Evolutionary conservation across 352 stramenopile genomes (phyloP).

Genomic region (Globisporangium iwayamae): DNA sequence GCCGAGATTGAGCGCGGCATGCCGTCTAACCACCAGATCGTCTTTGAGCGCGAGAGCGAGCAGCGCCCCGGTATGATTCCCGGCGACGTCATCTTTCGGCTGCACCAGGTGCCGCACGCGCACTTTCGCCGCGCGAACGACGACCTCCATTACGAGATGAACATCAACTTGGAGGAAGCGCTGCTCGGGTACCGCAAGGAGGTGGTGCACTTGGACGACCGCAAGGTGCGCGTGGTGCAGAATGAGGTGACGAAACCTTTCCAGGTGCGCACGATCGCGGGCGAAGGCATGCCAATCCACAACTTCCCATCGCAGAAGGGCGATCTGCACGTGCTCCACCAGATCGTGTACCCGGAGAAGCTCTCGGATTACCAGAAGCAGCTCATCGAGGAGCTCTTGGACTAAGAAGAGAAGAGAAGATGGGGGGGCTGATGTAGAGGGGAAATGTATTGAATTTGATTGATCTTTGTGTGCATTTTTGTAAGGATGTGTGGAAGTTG

Average conservation of each 20-base stretch:
- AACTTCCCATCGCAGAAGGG: constrained; percentile 86
- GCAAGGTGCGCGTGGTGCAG: constrained; percentile 84
- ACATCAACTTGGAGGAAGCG: constrained; percentile 95
- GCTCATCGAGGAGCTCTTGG: constrained; percentile 54
- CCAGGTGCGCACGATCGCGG: constrained; percentile 87
- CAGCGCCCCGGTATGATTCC: constrained; percentile 83
- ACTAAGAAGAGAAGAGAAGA: constrained; percentile 1
- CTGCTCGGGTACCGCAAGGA: constrained; percentile 93
- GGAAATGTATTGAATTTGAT: neutral
- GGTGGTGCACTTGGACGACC: constrained; percentile 93
- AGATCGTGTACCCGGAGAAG: constrained; percentile 92
- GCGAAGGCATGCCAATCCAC: constrained; percentile 96
- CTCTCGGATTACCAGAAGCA: constrained; percentile 88
- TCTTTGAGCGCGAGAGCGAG: constrained; percentile 85
- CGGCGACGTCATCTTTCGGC: constrained; percentile 94
- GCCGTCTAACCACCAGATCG: constrained; percentile 80
- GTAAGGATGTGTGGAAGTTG: neutral
- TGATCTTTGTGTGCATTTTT: neutral
- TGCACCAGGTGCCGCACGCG: constrained; percentile 87
- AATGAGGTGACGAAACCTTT: constrained; percentile 91
- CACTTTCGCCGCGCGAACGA: constrained; percentile 91
- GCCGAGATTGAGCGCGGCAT: constrained; percentile 80
- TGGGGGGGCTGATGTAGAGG: neutral
- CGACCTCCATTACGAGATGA: constrained; percentile 93
- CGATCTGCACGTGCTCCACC: constrained; percentile 94